Percentiles rank a stretch among this genome's conserved stretches.
Evolutionary conservation across 2,329 filamentous ascomycete genomes (phyloP).

Genomic region (Diaporthe caulivora): DNA sequence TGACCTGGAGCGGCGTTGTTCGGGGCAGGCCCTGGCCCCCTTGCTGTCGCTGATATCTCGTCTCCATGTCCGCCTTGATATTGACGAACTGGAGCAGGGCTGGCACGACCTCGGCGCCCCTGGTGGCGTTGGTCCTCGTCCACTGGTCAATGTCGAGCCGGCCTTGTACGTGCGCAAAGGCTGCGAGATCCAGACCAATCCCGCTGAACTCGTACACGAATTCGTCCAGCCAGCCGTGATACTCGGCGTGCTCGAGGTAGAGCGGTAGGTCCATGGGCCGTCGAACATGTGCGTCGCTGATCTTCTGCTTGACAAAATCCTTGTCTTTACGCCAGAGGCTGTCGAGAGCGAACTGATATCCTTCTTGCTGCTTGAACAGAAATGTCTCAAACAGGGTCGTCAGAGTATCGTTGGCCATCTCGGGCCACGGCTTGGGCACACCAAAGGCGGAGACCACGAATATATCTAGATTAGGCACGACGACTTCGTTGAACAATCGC

Average conservation of each 20-base stretch:
- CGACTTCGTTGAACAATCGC: slow-evolving; percentile 74
- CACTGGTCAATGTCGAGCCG: slow-evolving; percentile 86
- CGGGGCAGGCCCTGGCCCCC: slow-evolving; percentile 67
- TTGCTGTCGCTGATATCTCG: slow-evolving; percentile 77
- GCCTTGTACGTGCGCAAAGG: slow-evolving; percentile 84
- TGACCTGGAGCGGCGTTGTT: slow-evolving; percentile 82
- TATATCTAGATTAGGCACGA: slow-evolving; percentile 80
- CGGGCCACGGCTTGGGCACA: slow-evolving; percentile 82
- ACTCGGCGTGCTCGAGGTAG: slow-evolving; percentile 83
- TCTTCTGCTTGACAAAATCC: slow-evolving; percentile 84
- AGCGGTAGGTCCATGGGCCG: slow-evolving; percentile 75
- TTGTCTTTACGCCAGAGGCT: slow-evolving; percentile 93
- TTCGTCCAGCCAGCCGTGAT: slow-evolving; percentile 87
- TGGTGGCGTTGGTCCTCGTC: slow-evolving; percentile 78
- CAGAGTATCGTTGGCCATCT: slow-evolving; percentile 80
- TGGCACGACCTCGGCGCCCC: slow-evolving; percentile 75
- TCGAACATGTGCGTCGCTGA: slow-evolving; percentile 81
- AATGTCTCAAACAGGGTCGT: slow-evolving; percentile 86
- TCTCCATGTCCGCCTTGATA: slow-evolving; percentile 87
- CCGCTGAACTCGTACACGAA: slow-evolving; percentile 83
- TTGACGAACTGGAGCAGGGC: slow-evolving; percentile 84
- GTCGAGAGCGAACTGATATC: slow-evolving; percentile 90
- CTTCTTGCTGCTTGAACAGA: slow-evolving; percentile 79
- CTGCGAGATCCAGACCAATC: slow-evolving; percentile 88
- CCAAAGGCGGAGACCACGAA: slow-evolving; percentile 84